Percentiles rank a stretch among this genome's conserved stretches.
These are phyloP conservation scores for Mycosphaerelloides madeirae DNA, from an alignment of 2,329 filamentous ascomycete species.

Conservation along the genomic window DNA sequence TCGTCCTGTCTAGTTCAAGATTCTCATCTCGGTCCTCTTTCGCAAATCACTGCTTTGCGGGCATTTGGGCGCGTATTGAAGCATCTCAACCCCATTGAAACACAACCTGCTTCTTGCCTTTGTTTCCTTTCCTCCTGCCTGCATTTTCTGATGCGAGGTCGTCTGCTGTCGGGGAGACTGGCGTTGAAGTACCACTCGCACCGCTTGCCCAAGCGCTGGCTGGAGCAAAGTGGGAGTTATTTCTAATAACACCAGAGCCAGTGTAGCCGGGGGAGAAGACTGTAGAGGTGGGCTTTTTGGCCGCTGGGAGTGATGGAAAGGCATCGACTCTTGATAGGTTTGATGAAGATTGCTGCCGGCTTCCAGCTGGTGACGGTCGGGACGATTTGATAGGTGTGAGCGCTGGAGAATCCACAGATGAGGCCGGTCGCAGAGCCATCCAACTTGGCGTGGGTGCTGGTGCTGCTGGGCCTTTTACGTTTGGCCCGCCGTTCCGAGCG, in stretches of 20 bases:
- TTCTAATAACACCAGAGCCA: slow-evolving; percentile 42
- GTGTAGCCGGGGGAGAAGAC: slow-evolving; percentile 49
- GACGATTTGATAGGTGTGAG: slow-evolving; percentile 23
- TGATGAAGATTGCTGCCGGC: slow-evolving; percentile 32
- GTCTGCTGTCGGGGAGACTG: slow-evolving; percentile 11
- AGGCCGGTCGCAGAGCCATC: slow-evolving; percentile 28
- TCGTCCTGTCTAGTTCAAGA: no score
- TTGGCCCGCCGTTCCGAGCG: slow-evolving; percentile 14
- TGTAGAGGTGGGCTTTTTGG: slow-evolving; percentile 62
- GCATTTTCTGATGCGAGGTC: slow-evolving; percentile 22
- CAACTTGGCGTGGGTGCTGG: slow-evolving; percentile 23
- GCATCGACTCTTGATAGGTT: slow-evolving; percentile 48
- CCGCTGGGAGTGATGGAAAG: slow-evolving; percentile 78
- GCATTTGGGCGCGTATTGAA: no score
- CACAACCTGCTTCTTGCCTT: slow-evolving; percentile 49
- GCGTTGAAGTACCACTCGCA: slow-evolving; percentile 21
- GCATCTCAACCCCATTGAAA: slow-evolving; percentile 44
- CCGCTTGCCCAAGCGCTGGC: slow-evolving; percentile 39
- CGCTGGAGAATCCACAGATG: slow-evolving; percentile 27
- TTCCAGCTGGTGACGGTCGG: slow-evolving; percentile 31
- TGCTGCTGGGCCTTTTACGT: slow-evolving; percentile 14
- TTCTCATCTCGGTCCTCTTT: background rate
- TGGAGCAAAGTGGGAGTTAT: slow-evolving; percentile 36
- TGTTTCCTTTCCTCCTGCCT: slow-evolving; percentile 45
- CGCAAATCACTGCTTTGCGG: background rate